Evolutionary conservation across 768 basidiomycete species (phyloP), one percentile per base, ranked within the genome.

Genomic region (Serendipita indica): DNA sequence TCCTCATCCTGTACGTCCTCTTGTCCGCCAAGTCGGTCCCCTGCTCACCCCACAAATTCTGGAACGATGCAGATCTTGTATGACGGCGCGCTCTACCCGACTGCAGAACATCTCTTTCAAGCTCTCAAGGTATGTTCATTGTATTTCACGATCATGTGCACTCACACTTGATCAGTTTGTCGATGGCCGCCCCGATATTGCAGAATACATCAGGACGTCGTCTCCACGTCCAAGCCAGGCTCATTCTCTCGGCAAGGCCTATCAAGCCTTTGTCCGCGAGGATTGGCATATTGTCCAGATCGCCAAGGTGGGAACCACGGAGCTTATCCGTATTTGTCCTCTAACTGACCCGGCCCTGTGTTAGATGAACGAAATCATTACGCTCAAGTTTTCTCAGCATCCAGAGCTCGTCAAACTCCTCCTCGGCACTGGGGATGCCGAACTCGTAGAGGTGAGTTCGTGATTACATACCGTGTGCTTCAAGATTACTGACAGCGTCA

Each of bases 31-130:
- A 37, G 35, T 37, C 35, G 35, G 35, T 37, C 35, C 10, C n/a
- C n/a, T n/a, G n/a, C n/a, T n/a, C n/a, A n/a, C n/a, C n/a, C 10
- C 43, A 10, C 7, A 46, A 7, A 46, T 54, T 54, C 22, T 54
- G 30, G 18, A n/a, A 43, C 41, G 6, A 16, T 27, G 30, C n/a
- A 73, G 3, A 75, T 90, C 20, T 58, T 80, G 57, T 82, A 80
- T 67, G 67, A 73, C 33, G 73, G 78, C 32, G 72, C 71, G 57
- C 67, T 69, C 39, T 90, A 82, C 63, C 84, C 84, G 1, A 83
- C 80, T 1, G 87, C 83, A 7, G 68, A 81, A 64, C 87, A 89
- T 63, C 73, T 89, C n/a, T 76, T 80, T 58, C 85, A 89, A 68
- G 85, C 86, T 6, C 71, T 84, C 65, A 84, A 84, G 61, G 49